Evolutionary conservation across 2,329 filamentous ascomycete genomes (phyloP).

Genomic region (Cladophialophora yegresii): DNA sequence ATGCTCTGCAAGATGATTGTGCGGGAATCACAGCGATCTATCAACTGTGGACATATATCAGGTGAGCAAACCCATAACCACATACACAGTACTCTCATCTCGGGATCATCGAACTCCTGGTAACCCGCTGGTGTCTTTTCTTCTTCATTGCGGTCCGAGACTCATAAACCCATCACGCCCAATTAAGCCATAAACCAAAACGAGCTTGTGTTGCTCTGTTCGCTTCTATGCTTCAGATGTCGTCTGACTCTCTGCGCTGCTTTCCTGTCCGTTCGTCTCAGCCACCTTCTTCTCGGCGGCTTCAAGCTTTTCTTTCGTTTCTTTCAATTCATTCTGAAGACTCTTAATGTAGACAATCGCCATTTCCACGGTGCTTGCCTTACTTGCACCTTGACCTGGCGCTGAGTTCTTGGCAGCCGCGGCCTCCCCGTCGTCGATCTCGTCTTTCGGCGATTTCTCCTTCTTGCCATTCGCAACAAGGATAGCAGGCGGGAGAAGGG

Average conservation of each 20-base stretch:
- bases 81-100: not conserved
- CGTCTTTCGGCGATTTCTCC: slow-evolving; percentile 33
- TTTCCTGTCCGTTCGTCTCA: slow-evolving; percentile 22
- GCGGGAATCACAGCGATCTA: slow-evolving; percentile 17
- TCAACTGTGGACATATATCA: slow-evolving; percentile 12
- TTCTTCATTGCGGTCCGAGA: slow-evolving; percentile 19
- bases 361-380: slow-evolving; percentile 95
- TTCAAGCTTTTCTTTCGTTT: slow-evolving; percentile 64
- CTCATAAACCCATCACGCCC: slow-evolving; percentile 21
- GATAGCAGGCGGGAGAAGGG: slow-evolving; percentile 67
- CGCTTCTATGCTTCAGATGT: slow-evolving; percentile 17
- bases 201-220: not conserved
- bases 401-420: slow-evolving; percentile 43
- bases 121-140: slow-evolving; percentile 11
- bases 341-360: slow-evolving; percentile 94
- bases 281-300: slow-evolving; percentile 65
- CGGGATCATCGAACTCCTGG: slow-evolving; percentile 6
- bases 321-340: slow-evolving; percentile 71
- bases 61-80: slow-evolving; percentile 8
- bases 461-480: slow-evolving; percentile 47
- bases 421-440: slow-evolving; percentile 43
- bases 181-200: slow-evolving; percentile 9
- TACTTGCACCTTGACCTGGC: slow-evolving; percentile 69
- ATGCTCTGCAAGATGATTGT: slow-evolving; percentile 14
- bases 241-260: slow-evolving; percentile 29